phyloP scores from a whole-genome alignment of 441 rosid species.

The Metrosideros polymorpha region DNA sequence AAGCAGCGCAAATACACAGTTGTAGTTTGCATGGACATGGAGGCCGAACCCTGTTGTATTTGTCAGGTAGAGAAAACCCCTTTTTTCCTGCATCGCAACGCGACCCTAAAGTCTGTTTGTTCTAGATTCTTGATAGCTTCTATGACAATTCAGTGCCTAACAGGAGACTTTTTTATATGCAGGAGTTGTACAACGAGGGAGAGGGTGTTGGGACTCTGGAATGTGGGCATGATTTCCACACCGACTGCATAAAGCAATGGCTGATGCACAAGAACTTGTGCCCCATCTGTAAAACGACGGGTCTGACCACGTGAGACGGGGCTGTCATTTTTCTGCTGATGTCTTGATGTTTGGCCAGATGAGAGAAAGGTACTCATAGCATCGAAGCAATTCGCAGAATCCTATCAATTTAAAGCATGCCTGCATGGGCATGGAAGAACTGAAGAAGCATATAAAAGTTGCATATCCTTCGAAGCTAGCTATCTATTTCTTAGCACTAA shows the following conservation, averaged over 20 bases:
- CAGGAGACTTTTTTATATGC: neutral
- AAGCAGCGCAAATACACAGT: slow-evolving; percentile 31
- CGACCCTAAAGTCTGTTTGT: neutral
- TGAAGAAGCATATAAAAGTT: neutral
- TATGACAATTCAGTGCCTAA: neutral
- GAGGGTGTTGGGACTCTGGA: slow-evolving; percentile 65
- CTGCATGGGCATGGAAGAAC: neutral
- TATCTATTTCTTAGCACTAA: neutral
- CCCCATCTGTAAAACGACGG: slow-evolving; percentile 57
- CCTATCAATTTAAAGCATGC: neutral
- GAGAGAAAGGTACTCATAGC: neutral
- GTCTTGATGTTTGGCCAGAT: neutral
- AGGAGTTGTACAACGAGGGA: slow-evolving; percentile 78
- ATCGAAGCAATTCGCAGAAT: neutral
- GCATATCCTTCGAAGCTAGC: neutral
- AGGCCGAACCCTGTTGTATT: slow-evolving; percentile 75
- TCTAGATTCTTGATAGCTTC: neutral
- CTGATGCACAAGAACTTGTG: slow-evolving; percentile 55
- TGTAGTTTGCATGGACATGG: slow-evolving; percentile 15
- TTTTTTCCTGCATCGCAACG: neutral
- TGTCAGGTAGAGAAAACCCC: slow-evolving; percentile 52
- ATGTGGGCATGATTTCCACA: slow-evolving; percentile 75
- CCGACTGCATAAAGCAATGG: slow-evolving; percentile 68
- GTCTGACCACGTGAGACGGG: slow-evolving; percentile 19
- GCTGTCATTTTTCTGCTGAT: neutral